Evolutionary conservation across 257 asterid genomes (phyloP).

Genomic region (Scutellaria galericulata): DNA sequence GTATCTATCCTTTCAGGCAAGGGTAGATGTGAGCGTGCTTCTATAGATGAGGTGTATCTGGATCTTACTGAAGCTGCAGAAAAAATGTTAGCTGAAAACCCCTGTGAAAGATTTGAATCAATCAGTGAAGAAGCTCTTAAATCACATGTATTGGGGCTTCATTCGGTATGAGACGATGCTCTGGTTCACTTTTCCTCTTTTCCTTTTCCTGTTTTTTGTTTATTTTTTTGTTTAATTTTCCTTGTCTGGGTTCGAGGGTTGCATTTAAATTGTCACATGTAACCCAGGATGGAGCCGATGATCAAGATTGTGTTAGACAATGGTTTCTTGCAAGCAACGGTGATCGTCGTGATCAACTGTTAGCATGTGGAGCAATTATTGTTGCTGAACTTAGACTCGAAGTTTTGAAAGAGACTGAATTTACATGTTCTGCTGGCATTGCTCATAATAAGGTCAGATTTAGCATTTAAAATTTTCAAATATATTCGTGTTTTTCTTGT

Average conservation of each 20-base stretch:
- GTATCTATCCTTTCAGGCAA: conserved; percentile 80
- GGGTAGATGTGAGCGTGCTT: conserved; percentile 96
- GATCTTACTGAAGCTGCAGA: conserved; percentile 95
- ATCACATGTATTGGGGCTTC: conserved; percentile 88
- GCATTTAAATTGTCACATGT: conserved; percentile 15
- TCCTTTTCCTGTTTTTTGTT: no score
- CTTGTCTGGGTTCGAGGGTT: background rate
- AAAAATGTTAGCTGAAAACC: conserved; percentile 68
- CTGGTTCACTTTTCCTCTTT: background rate
- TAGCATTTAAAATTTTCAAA: conserved; percentile 24
- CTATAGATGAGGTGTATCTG: conserved; percentile 96
- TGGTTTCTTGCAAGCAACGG: conserved; percentile 68
- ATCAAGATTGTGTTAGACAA: conserved; percentile 54
- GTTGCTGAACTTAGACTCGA: conserved; percentile 87
- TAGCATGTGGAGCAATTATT: conserved; percentile 91
- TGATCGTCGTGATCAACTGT: conserved; percentile 71
- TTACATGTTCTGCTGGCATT: conserved; percentile 93
- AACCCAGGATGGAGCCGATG: conserved; percentile 55
- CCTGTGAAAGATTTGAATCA: conserved; percentile 56
- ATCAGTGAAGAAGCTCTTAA: conserved; percentile 73
- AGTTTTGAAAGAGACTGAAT: conserved; percentile 82
- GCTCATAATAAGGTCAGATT: conserved; percentile 89
- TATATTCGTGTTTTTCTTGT: background rate
- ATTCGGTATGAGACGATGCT: conserved; percentile 48
- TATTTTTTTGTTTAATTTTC: background rate